Evolutionary conservation across 192 early-diverging fungal genomes (phyloP).

Genomic region (Chytriomyces sp.): DNA sequence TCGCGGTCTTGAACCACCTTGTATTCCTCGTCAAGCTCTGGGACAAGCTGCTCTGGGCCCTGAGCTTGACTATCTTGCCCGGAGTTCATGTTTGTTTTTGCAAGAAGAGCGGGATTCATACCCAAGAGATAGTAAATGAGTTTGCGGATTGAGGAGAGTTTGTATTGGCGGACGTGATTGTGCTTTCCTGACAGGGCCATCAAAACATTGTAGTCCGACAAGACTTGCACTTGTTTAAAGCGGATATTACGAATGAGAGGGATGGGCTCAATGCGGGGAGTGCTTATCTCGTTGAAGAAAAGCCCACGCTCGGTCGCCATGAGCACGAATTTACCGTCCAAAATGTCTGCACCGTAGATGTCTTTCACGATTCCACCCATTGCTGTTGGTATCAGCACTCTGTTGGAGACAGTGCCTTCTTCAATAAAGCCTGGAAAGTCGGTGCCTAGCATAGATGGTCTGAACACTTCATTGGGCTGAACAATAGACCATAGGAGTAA

Average conservation of each 20-base stretch:
- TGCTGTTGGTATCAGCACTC: slow-evolving; percentile 36
- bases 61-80: not conserved
- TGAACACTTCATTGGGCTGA: slow-evolving; percentile 31
- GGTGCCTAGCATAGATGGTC: slow-evolving; percentile 11
- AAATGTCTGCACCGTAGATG: slow-evolving; percentile 50
- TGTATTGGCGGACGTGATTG: slow-evolving; percentile 65
- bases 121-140: slow-evolving; percentile 57
- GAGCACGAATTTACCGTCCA: slow-evolving; percentile 57
- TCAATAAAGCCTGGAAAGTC: slow-evolving; percentile 36
- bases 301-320: slow-evolving; percentile 57
- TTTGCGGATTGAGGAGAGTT: slow-evolving; percentile 52
- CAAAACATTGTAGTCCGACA: slow-evolving; percentile 59
- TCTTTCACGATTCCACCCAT: slow-evolving; percentile 47
- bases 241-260: slow-evolving; percentile 55
- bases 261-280: slow-evolving; percentile 43
- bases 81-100: slow-evolving; percentile 43
- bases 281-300: slow-evolving; percentile 54
- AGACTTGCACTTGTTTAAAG: slow-evolving; percentile 60
- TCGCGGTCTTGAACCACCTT: slow-evolving; percentile 12
- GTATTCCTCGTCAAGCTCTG: slow-evolving; percentile 51
- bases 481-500: not conserved
- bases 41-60: not conserved
- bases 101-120: slow-evolving; percentile 35
- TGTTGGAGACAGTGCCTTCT: slow-evolving; percentile 28
- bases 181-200: slow-evolving; percentile 63